Percentiles rank a stretch among this genome's conserved stretches.
phyloP scores from a whole-genome alignment of 768 basidiomycete genomes.

The Hysterangium stoloniferum region DNA sequence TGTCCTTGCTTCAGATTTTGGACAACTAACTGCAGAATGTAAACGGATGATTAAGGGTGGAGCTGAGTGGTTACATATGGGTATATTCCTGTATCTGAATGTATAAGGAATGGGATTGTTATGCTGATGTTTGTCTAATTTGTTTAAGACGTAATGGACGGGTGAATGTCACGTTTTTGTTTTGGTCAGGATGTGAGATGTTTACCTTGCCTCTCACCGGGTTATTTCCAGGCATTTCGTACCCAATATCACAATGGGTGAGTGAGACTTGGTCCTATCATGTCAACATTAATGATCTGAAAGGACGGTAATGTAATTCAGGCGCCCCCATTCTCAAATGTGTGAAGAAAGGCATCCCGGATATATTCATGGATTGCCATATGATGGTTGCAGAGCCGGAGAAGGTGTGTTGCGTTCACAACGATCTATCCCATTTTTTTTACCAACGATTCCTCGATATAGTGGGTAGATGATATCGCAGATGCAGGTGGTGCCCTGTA shows the following conservation, averaged over 20 bases:
- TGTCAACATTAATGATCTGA: too few species aligned
- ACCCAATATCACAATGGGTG: conserved; percentile 97
- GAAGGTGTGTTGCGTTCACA: conserved; percentile 41
- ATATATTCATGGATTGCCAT: conserved; percentile 99
- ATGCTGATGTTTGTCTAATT: neutral
- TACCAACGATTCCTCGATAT: conserved; percentile 1
- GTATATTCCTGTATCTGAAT: conserved; percentile 42
- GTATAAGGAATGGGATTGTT: neutral
- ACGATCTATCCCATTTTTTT: neutral
- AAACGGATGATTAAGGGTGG: conserved; percentile 92
- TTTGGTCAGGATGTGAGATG: conserved; percentile 7
- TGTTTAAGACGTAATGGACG: conserved; percentile 89
- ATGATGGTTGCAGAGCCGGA: conserved; percentile 99
- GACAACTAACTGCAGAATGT: conserved; percentile 91
- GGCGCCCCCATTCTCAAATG: conserved; percentile 84
- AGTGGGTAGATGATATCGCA: conserved; percentile 98
- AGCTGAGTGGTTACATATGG: conserved; percentile 99
- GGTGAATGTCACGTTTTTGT: conserved; percentile 39
- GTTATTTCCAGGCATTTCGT: conserved; percentile 74
- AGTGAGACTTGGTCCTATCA: conserved; percentile 18
- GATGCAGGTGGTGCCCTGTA: conserved; percentile 92
- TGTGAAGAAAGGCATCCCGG: conserved; percentile 80
- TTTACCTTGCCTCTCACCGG: neutral
- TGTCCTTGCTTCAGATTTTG: conserved; percentile 95
- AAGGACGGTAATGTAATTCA: conserved; percentile 29